A percentile compares a stretch with the other conserved stretches of the same genome.
Conservation (phyloP, 2,329 filamentous ascomycete genomes). For the Cladophialophora yegresii region DNA sequence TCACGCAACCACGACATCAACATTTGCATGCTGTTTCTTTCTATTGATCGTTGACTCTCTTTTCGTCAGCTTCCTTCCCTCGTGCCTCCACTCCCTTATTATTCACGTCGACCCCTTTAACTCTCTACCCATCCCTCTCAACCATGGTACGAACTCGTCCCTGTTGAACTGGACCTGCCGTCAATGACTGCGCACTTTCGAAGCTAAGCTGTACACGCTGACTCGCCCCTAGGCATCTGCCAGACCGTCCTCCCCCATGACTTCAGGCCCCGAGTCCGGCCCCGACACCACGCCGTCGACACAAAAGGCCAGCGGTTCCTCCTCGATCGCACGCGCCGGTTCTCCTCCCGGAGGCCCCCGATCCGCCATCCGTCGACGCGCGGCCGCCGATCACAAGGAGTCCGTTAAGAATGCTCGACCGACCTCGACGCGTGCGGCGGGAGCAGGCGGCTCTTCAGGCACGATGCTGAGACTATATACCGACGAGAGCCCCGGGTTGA, state of each 20-base stretch:
- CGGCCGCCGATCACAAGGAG: constrained; percentile 95
- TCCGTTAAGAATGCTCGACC: constrained; percentile 92
- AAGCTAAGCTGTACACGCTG: constrained; percentile 4
- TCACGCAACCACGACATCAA: background rate
- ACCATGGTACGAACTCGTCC: constrained; percentile 14
- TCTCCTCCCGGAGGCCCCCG: constrained; percentile 92
- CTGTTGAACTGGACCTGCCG: background rate
- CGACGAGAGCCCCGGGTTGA: constrained; percentile 93
- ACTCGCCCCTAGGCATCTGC: constrained; percentile 20
- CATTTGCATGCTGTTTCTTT: constrained; percentile 3
- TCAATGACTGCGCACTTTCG: background rate
- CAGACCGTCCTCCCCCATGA: constrained; percentile 46
- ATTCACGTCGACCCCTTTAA: background rate
- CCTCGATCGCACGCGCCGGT: constrained; percentile 72
- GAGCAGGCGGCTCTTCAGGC: constrained; percentile 92
- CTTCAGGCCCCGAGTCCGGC: constrained; percentile 50
- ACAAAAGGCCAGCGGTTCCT: constrained; percentile 64
- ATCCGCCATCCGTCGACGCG: constrained; percentile 91
- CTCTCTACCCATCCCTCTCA: background rate
- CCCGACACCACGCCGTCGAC: constrained; percentile 50
- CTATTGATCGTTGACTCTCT: background rate
- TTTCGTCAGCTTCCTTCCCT: background rate
- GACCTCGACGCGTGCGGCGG: constrained; percentile 86
- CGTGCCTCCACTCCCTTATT: background rate
- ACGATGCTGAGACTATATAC: constrained; percentile 99